Evolutionary conservation across 176 grass and related monocot genomes (phyloP).

Genomic region (Hordeum marinum): DNA sequence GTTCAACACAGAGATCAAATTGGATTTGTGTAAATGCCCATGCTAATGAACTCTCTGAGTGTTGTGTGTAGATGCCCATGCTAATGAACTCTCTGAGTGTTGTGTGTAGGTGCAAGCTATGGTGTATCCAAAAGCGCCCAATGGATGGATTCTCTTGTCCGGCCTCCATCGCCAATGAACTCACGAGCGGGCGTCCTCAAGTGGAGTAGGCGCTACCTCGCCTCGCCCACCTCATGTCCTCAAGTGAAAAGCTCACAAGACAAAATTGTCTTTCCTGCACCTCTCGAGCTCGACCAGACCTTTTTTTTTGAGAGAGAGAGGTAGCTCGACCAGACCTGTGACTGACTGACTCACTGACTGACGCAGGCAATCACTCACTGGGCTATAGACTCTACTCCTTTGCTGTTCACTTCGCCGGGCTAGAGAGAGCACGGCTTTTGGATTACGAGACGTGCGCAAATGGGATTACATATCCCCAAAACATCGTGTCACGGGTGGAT

Average conservation of each 20-base stretch:
- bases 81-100: too few species aligned
- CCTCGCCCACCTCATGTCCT: background rate
- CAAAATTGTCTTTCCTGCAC: background rate
- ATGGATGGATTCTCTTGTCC: conserved; percentile 16
- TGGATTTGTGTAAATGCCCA: background rate
- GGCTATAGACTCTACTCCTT: too few species aligned
- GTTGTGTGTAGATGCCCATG: background rate
- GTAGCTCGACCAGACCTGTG: conserved; percentile 6
- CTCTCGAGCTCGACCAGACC: conserved; percentile 3
- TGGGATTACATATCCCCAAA: background rate
- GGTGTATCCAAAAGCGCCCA: conserved; percentile 14
- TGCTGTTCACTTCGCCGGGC: too few species aligned
- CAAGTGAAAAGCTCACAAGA: conserved; percentile 1
- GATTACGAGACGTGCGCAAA: background rate
- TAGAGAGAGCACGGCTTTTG: too few species aligned
- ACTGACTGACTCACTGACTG: background rate
- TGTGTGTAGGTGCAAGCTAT: background rate
- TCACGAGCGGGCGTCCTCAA: conserved; percentile 31
- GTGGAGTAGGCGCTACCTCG: background rate
- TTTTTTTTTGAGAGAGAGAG: too few species aligned
- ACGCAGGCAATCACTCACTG: background rate
- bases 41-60: too few species aligned
- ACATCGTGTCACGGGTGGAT: background rate
- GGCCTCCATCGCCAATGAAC: background rate
- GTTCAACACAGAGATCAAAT: background rate